These are phyloP conservation scores for Ogataea neopini DNA, from an alignment of 805 yeast species.

Conservation along the genomic window DNA sequence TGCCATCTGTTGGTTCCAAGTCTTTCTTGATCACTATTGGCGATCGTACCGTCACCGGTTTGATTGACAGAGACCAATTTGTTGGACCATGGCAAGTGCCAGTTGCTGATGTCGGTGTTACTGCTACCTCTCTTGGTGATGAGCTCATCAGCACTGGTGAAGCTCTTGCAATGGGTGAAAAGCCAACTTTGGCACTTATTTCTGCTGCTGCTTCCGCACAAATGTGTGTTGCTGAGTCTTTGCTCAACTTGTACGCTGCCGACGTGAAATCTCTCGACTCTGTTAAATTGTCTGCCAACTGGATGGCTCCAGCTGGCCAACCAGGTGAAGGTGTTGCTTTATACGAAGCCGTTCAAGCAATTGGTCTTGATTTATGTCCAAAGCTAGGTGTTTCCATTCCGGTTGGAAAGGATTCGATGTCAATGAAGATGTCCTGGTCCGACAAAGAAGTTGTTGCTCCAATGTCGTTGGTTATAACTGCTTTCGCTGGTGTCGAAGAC, in stretches of 20 bases:
- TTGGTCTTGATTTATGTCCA: constrained; percentile 93
- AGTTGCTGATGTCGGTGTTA: constrained; percentile 97
- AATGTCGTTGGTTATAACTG: constrained; percentile 83
- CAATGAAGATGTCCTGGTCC: constrained; percentile 98
- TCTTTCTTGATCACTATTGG: constrained; percentile 96
- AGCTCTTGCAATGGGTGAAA: constrained; percentile 96
- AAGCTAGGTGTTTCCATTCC: constrained; percentile 90
- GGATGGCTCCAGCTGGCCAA: constrained; percentile 98
- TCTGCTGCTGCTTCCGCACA: constrained; percentile 90
- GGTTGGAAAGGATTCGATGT: constrained; percentile 98
- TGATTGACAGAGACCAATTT: constrained; percentile 96
- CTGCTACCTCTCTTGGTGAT: constrained; percentile 85
- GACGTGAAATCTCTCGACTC: constrained; percentile 73
- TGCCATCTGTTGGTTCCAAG: constrained; percentile 95
- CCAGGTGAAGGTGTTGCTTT: constrained; percentile 93
- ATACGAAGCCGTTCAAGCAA: constrained; percentile 96
- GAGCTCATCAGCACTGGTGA: constrained; percentile 80
- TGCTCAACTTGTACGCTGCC: constrained; percentile 86
- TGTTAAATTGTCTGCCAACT: constrained; percentile 90
- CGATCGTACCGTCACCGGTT: constrained; percentile 96
- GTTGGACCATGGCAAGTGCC: constrained; percentile 99
- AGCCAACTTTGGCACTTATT: constrained; percentile 85
- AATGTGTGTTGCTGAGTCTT: constrained; percentile 93
- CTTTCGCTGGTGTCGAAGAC: constrained; percentile 83
- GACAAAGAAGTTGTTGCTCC: constrained; percentile 95